Evolutionary conservation across 352 stramenopile genomes (phyloP), one percentile per base, ranked within the genome.

Genomic region (Phytophthora boehmeriae): DNA sequence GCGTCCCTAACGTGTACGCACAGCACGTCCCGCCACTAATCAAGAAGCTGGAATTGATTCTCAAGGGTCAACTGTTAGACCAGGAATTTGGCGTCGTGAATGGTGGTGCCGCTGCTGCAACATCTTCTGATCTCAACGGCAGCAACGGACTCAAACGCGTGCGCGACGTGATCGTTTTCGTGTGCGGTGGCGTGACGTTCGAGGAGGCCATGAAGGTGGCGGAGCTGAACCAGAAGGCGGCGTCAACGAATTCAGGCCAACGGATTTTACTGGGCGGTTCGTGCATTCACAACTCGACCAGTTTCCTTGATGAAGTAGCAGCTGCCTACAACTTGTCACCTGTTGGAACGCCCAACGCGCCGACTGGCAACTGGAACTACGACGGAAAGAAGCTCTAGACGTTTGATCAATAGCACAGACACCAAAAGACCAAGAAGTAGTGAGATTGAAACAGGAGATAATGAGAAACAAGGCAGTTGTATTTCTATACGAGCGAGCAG

Each of bases 181-280:
- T 99, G 76, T 95, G 98, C 14, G 98, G 98, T 54, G 98, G 98
- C 56, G 92, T 94, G 25, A 99, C 98, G 8, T 99, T 99, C 69
- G 98, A 99, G 74, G 98, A 99, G 80, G 95, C 96, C n/a, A 97
- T 89, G 51, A 99, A 98, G 64, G 91, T 99, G 41, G 93, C 83
- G 20, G 92, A 99, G 68, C 91, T 99, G 52, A 99, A 99, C 72
- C 71, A 93, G 66, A 90, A 90, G 54, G 68, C 88, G 22, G 80
- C 75, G 3, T 46, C 51, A 14, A 65, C 58, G 38, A 81, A 87
- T 66, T 82, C 75, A 35, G 92, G 89, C 45, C 78, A 92, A 63
- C 86, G 92, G 42, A 88, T 99, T 36, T 75, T 99, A 47, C 80
- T 99, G 42, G 97, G 95, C 34, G 97, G 97, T 53, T 98, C 93